Conservation (phyloP, 1,139 yeast species). For the Sugiyamaella grinbergsii region DNA sequence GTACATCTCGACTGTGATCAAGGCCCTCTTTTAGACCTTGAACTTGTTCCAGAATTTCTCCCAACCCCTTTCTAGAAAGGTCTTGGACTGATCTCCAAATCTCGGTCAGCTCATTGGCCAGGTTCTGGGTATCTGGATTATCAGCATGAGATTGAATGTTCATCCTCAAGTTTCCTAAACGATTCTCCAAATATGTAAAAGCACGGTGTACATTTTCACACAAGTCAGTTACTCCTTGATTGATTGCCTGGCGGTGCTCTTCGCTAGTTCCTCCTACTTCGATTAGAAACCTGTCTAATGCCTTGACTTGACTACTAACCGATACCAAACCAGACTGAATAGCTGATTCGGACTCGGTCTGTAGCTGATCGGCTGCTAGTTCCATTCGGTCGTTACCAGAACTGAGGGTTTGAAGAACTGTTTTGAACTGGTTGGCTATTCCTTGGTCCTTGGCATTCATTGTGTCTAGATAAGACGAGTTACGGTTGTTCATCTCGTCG, state of each 20-base stretch:
- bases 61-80: not conserved
- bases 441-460: slow-evolving; percentile 3
- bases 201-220: slow-evolving; percentile 19
- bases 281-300: slow-evolving; percentile 7
- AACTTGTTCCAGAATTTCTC: slow-evolving; percentile 1
- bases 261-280: slow-evolving; percentile 13
- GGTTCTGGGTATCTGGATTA: slow-evolving; percentile 1
- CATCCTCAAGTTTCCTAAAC: slow-evolving; percentile 16
- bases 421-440: slow-evolving; percentile 5
- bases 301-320: slow-evolving; percentile 9
- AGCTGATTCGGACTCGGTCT: slow-evolving; percentile 14
- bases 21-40: slow-evolving; percentile 1
- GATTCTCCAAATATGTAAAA: slow-evolving; percentile 20
- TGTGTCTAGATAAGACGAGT: not conserved
- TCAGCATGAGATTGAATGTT: slow-evolving; percentile 15
- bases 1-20: not conserved
- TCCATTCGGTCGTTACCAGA: slow-evolving; percentile 12
- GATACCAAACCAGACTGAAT: slow-evolving; percentile 13
- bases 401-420: slow-evolving; percentile 5
- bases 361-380: slow-evolving; percentile 3
- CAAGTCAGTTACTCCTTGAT: slow-evolving; percentile 16
- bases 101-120: slow-evolving; percentile 6
- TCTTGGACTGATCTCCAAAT: slow-evolving; percentile 18
- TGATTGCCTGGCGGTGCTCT: slow-evolving; percentile 4
- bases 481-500: slow-evolving; percentile 1